phyloP scores from a whole-genome alignment of 2,329 filamentous ascomycete genomes.

The Diaporthe citrichinensis region DNA sequence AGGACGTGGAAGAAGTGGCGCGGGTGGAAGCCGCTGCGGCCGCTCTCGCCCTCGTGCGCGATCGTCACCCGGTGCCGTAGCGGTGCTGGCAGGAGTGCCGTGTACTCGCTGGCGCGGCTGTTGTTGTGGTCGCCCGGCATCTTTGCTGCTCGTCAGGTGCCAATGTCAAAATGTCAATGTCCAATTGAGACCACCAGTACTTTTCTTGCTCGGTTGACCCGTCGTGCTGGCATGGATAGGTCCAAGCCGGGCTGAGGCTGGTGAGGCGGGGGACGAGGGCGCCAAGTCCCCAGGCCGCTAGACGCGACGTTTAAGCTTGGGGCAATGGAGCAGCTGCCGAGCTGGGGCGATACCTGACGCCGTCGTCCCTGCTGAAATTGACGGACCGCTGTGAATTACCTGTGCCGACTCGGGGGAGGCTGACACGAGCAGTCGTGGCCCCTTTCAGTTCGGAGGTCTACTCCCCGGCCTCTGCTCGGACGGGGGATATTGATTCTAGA shows the following conservation, averaged over 20 bases:
- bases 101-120: conserved; percentile 22
- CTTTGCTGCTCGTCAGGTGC: background rate
- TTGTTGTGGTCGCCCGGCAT: conserved; percentile 6
- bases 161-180: background rate
- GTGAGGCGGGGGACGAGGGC: background rate
- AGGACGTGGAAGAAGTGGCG: conserved; percentile 73
- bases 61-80: conserved; percentile 42
- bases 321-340: conserved; percentile 2
- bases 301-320: conserved; percentile 3
- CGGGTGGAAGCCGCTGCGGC: conserved; percentile 72
- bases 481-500: background rate
- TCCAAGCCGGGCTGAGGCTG: background rate
- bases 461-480: background rate
- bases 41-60: conserved; percentile 72
- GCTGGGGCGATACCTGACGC: background rate
- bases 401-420: background rate
- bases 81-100: conserved; percentile 1
- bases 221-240: background rate
- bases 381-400: background rate
- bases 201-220: background rate
- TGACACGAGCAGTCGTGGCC: background rate
- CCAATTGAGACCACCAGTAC: background rate
- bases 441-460: background rate
- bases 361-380: background rate
- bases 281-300: conserved; percentile 16